Evolutionary conservation across 106 monocot genomes (phyloP), one percentile per base, ranked within the genome.

Genomic region (Chionographis japonica): DNA sequence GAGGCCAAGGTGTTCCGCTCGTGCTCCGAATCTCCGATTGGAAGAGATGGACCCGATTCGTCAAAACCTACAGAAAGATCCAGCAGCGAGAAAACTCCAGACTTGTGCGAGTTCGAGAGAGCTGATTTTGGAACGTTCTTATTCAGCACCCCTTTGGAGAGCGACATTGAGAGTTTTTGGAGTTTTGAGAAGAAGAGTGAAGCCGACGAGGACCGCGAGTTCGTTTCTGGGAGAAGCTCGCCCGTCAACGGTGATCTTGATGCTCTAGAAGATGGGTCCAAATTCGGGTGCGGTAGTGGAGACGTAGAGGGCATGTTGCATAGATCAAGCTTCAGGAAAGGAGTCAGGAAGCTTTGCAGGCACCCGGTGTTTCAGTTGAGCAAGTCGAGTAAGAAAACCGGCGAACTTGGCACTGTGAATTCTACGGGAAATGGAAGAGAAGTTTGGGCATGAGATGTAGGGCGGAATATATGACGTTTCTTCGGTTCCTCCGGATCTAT

Each of bases 301-400:
- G 69, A 75, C 71, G 63, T 52, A 2, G 83, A 80, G 61, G 69
- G 80, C 55, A 16, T 84, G 52, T 66, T 82, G 27, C 77, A 86
- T 60, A 83, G 72, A 62, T 61, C 83, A 53, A 91, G 68, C 37
- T 74, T 88, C 43, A 84, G 74, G 75, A 79, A 75, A 80, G 80
- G 90, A 39, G 83, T 86, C 8, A 74, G 76, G 67, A 90, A 85
- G 69, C 71, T 94, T 37, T 91, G 81, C 51, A 66, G 74, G 42
- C 85, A 90, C 35, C 85, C 90, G 6, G 63, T 90, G 50, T 79
- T 94, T 58, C 90, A 88, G 53, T 72, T 88, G 68, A 94, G 75
- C 62, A 83, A 77, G 50, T 79, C 90, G 2, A 58, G 61, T 15
- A 85, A 77, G 77, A 90, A 85, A 55, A 60, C 73, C 8, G 68